A percentile compares a stretch with the other conserved stretches of the same genome.
These are phyloP conservation scores for Suillus subluteus DNA, from an alignment of 768 basidiomycete genomes.

Conservation along the genomic window DNA sequence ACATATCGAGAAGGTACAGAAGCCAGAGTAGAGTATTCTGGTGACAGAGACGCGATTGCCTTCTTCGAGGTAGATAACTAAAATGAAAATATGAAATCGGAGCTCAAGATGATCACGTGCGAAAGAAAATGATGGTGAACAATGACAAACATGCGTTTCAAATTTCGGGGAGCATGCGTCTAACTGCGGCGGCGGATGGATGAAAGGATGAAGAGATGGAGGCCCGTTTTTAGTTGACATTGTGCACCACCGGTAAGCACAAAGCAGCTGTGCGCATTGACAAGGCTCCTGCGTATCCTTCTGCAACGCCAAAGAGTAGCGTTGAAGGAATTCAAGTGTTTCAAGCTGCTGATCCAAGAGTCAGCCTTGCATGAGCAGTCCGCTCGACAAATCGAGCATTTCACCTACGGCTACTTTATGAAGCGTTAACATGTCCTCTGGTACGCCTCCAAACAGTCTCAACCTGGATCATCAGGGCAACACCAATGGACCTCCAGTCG, in stretches of 20 bases:
- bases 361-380: too few relatives aligned
- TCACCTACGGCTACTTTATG: background rate
- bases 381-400: background rate
- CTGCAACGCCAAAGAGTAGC: background rate
- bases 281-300: background rate
- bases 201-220: background rate
- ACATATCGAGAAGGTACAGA: conserved; percentile 3
- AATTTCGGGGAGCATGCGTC: background rate
- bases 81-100: conserved; percentile 4
- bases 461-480: background rate
- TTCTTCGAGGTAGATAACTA: conserved; percentile 3
- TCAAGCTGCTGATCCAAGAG: background rate
- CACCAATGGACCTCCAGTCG: background rate
- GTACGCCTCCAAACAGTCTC: background rate
- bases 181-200: background rate
- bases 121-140: background rate
- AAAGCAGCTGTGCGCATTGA: background rate
- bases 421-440: background rate
- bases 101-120: conserved; percentile 1
- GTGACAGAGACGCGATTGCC: conserved; percentile 2
- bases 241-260: background rate
- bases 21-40: conserved; percentile 1
- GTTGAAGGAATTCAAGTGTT: background rate
- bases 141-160: background rate
- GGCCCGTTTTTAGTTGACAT: background rate